Conservation (phyloP, 2,329 filamentous ascomycete species). For the Bimuria novae-zelandiae region DNA sequence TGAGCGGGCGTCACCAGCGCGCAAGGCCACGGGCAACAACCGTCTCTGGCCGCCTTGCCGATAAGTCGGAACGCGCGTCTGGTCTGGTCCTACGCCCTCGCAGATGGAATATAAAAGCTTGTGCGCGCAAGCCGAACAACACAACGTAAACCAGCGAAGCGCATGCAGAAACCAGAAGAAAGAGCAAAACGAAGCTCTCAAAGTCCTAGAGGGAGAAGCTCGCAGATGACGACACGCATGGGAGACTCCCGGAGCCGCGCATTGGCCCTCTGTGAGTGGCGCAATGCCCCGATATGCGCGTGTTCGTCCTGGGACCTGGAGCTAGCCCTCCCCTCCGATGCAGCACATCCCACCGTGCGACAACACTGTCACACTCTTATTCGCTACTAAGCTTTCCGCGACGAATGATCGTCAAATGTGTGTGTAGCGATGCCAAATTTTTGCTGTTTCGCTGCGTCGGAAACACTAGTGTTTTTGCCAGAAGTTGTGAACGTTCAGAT, state of each 20-base stretch:
- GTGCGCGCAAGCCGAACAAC: too few species aligned
- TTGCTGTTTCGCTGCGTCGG: neutral
- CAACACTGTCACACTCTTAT: neutral
- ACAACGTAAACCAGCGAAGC: too few species aligned
- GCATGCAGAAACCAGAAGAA: neutral
- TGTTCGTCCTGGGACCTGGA: neutral
- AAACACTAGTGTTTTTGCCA: neutral
- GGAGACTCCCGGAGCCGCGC: neutral
- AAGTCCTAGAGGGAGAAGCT: neutral
- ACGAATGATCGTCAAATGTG: too few species aligned
- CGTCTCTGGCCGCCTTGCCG: neutral
- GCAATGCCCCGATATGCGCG: neutral
- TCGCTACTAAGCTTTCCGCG: neutral
- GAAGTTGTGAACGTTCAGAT: neutral
- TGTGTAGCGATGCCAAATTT: neutral
- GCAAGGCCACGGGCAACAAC: slow-evolving; percentile 2
- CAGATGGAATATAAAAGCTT: too few species aligned
- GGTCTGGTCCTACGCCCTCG: neutral
- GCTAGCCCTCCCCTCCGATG: too few species aligned
- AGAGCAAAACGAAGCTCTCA: neutral
- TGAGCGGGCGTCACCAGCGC: neutral
- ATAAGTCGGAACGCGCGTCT: neutral
- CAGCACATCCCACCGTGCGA: neutral
- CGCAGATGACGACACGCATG: neutral
- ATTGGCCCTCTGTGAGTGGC: neutral